A percentile compares a stretch with the other conserved stretches of the same genome.
Conservation (phyloP, 495 filamentous ascomycete species). For the Penicillium dipodomyicola region DNA sequence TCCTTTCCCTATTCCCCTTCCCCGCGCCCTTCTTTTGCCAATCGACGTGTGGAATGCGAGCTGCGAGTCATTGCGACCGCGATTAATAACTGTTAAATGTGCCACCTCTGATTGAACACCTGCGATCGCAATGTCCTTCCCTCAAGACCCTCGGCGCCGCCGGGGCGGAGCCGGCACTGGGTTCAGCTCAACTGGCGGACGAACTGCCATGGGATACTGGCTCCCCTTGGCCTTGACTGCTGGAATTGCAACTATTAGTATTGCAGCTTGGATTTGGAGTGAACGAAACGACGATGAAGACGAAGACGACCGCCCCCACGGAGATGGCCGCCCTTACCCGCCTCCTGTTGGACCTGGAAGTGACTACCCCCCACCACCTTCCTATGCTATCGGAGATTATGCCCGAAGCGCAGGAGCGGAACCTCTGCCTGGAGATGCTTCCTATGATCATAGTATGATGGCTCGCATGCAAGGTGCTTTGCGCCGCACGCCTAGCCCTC, state of each 20-base stretch:
- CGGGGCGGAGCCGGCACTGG: conserved; percentile 54
- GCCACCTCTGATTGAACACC: conserved; percentile 28
- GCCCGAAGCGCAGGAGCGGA: conserved; percentile 32
- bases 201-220: conserved; percentile 77
- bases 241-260: conserved; percentile 76
- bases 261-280: conserved; percentile 92
- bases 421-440: conserved; percentile 31
- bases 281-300: conserved; percentile 75
- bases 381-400: conserved; percentile 32
- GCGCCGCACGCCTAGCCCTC: conserved; percentile 82
- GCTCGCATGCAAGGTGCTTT: conserved; percentile 78
- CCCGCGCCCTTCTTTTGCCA: conserved; percentile 24
- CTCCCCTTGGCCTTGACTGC: conserved; percentile 80
- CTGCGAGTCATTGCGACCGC: conserved; percentile 29
- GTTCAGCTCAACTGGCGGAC: conserved; percentile 55
- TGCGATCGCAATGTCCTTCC: conserved; percentile 65
- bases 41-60: conserved; percentile 39
- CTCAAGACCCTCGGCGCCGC: conserved; percentile 61
- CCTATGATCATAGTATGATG: conserved; percentile 63
- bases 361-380: conserved; percentile 31
- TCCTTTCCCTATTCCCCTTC: conserved; percentile 24
- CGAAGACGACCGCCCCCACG: conserved; percentile 51
- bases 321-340: conserved; percentile 27
- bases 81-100: conserved; percentile 31
- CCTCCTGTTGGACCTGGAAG: conserved; percentile 34